These are phyloP conservation scores for Dendrobium catenatum DNA, from an alignment of 106 monocot genomes.

Conservation along the genomic window DNA sequence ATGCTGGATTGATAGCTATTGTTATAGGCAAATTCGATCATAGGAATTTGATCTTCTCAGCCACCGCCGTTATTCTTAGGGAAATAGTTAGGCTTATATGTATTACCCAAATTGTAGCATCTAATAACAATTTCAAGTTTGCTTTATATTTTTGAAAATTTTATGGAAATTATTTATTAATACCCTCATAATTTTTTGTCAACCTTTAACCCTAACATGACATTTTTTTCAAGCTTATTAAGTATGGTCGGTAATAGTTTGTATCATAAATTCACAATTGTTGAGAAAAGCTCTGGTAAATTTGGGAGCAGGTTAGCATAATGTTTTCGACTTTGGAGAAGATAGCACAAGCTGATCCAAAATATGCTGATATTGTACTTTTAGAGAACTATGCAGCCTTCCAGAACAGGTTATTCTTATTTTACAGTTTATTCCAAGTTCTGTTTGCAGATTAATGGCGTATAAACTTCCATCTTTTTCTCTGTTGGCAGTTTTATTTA, in stretches of 20 bases:
- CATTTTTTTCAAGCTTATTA: neutral
- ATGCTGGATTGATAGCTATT: too few relatives aligned
- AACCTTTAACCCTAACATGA: too few relatives aligned
- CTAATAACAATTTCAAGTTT: too few relatives aligned
- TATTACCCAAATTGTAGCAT: too few relatives aligned
- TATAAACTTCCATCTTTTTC: neutral
- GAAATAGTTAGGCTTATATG: too few relatives aligned
- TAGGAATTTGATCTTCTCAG: too few relatives aligned
- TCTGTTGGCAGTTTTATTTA: neutral
- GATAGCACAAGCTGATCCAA: slow-evolving; percentile 86
- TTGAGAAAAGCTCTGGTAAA: neutral
- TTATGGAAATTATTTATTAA: too few relatives aligned
- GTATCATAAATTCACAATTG: neutral
- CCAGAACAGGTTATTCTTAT: slow-evolving; percentile 71
- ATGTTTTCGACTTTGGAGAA: slow-evolving; percentile 96
- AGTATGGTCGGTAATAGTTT: neutral
- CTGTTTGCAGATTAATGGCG: neutral
- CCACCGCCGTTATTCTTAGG: too few relatives aligned
- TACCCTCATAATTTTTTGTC: too few relatives aligned
- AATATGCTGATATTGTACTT: slow-evolving; percentile 76
- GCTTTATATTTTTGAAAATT: too few relatives aligned
- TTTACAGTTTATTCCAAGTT: neutral
- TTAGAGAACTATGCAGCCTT: slow-evolving; percentile 97
- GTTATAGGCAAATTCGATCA: too few relatives aligned
- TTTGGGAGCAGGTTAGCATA: slow-evolving; percentile 57